Base-by-base conservation (phyloP, 2,329 filamentous ascomycete genomes). In the Monascus ruber region DNA sequence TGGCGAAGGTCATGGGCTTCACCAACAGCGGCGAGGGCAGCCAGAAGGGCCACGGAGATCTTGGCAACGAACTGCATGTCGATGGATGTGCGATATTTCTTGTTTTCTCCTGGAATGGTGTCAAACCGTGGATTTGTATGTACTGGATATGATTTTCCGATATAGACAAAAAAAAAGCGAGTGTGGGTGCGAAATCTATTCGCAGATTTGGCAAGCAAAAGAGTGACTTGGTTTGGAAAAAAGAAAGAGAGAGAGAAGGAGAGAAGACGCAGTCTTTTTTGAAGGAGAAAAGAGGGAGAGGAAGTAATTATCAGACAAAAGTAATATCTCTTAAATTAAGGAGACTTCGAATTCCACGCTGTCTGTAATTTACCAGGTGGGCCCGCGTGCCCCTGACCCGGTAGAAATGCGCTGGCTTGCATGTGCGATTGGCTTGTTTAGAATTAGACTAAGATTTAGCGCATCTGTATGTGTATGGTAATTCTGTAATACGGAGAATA, bases 21-120 rank as follows among this genome's bases (percentile, higher is more conserved):
- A 35, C 53, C 52, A 29, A 59, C 37, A 29, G 59, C 53, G 39
- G 58, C 62, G 39, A 65, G 47, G 36, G 55, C 53, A 25, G 56
- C 58, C 37, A 63, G 47, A 35, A 63, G 48, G 40, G 53, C 56
- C 39, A 63, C 33, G 33, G 59, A 56, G 43, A 59, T 32, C 45
- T 60, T 63, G 54, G 49, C 51, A 37, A 55, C 45, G 45, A 63
- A 50, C 36, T 59, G 56, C 63, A 66, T 66, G 33, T 40, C 57
- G 50, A 40, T 29, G 42, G 35, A 32, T 40, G 37, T 31, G 29
- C n/a, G 29, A 31, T 8, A 8, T 31, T 31, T 31, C 29, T 31
- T 31, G 29, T 31, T 11, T 8, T 8, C 8, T 8, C 8, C 3
- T 8, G 29, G 29, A 31, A 8, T 11, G 29, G 11, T 8, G 29